Evolutionary conservation across 208 protist genomes (phyloP).

Genomic region (Leptomonas seymouri): DNA sequence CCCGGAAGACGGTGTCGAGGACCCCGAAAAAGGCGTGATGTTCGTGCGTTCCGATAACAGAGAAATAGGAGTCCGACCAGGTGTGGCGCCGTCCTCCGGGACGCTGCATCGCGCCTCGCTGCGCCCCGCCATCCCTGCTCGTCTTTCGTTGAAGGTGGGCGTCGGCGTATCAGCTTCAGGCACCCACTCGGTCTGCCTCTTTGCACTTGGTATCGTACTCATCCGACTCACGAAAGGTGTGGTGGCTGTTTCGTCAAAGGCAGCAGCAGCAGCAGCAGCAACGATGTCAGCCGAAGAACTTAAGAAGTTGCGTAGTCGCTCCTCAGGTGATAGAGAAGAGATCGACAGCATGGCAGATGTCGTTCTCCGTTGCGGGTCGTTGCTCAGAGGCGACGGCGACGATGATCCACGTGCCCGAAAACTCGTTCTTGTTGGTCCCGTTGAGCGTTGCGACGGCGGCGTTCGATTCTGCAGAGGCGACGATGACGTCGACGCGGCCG

Average conservation of each 20-base stretch:
- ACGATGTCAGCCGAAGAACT: not conserved
- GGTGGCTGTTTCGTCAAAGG: not conserved
- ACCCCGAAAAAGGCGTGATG: not conserved
- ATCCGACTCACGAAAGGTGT: not conserved
- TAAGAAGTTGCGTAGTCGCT: conserved; percentile 8
- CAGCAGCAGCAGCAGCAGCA: not conserved
- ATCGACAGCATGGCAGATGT: conserved; percentile 1
- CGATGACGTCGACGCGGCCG: conserved; percentile 2
- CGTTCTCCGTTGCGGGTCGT: not conserved
- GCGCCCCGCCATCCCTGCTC: too few species aligned
- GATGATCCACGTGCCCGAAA: not conserved
- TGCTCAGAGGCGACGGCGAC: not conserved
- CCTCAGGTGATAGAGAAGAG: conserved; percentile 1
- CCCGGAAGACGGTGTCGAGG: conserved; percentile 10
- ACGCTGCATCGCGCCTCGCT: not conserved
- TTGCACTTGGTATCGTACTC: not conserved
- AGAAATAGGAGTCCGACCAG: conserved; percentile 5
- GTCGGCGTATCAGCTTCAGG: not conserved
- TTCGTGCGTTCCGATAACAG: conserved; percentile 10
- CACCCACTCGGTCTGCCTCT: not conserved
- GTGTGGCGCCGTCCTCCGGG: not conserved
- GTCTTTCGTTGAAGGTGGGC: too few species aligned
- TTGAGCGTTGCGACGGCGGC: not conserved
- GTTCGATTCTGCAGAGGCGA: conserved; percentile 12
- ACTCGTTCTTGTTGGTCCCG: not conserved